phyloP scores from a whole-genome alignment of 163 green algal genomes.

The Chlorella variabilis region DNA sequence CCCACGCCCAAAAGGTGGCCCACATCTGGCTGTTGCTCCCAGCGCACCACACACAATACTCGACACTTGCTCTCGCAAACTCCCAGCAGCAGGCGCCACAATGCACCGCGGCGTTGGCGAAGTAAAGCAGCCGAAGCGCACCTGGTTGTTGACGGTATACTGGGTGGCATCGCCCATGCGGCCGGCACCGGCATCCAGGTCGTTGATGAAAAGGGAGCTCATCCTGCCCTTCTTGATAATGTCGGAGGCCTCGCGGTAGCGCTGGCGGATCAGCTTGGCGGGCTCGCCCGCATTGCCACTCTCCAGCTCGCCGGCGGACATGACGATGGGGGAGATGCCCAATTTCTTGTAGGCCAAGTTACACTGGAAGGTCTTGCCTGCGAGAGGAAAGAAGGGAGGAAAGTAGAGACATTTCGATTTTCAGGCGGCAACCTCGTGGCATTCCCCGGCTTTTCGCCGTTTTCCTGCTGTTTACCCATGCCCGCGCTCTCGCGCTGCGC shows the following conservation, averaged over 20 bases:
- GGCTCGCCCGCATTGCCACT: conserved; percentile 98
- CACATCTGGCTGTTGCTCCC: no score
- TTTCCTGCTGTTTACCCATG: no score
- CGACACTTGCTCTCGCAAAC: no score
- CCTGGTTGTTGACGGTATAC: conserved; percentile 99
- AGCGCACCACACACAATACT: no score
- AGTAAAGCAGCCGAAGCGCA: no score
- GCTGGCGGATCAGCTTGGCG: conserved; percentile 96
- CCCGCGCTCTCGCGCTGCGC: no score
- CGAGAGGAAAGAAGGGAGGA: background rate
- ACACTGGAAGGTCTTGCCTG: conserved; percentile 97
- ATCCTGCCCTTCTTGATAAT: conserved; percentile 99
- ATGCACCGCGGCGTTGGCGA: no score
- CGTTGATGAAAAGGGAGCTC: conserved; percentile 99
- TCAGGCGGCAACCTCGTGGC: background rate
- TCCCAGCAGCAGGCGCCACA: no score
- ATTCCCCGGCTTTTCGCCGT: no score
- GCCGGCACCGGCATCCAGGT: conserved; percentile 96
- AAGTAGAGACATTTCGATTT: background rate
- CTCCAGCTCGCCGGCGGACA: conserved; percentile 99
- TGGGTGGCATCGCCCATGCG: conserved; percentile 97
- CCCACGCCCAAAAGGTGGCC: no score
- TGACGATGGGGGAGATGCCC: conserved; percentile 97
- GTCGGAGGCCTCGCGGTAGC: conserved; percentile 91
- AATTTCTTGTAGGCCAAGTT: conserved; percentile 98